Evolutionary conservation across 179 eudicot genomes (phyloP), one percentile per base, ranked within the genome.

Genomic region (Amaranthus tricolor): DNA sequence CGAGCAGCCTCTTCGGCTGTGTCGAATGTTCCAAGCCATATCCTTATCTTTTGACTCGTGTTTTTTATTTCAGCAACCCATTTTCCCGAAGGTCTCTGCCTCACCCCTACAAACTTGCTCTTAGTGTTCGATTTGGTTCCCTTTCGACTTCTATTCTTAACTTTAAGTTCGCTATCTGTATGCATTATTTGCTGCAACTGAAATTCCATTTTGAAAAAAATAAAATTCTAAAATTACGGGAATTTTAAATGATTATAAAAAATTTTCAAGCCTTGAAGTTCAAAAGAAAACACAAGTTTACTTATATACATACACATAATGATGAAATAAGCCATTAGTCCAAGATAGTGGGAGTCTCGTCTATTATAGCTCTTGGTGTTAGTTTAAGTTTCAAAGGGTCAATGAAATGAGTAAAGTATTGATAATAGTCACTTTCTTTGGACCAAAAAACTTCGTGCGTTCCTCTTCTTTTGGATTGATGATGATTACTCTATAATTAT

Each of bases 61-160:
- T 89, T 87, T 74, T 91, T 91, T 48, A 91, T 91, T 79, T 91
- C 97, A 12, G 97, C 97, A 6, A 91, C 94, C 97, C 97, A 91
- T 85, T 85, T 88, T 20, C 97, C 97, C 0, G 92, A 88, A 40
- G 94, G 91, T 76, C 97, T 89, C 73, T 91, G 97, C 81, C 97
- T 84, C 21, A 91, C 97, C 14, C 97, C 97, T 5, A 91, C 82
- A 82, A 86, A 91, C 77, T 88, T 91, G 78, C 70, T 75, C 48
- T 59, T 80, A 20, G 43, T 16, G 0, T 16, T 78, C 9, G 73
- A 24, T 70, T 57, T 77, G 54, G 51, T 77, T 65, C 59, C 72
- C 43, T 62, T 31, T 82, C 19, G 19, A 44, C 61, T 51, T 68
- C 43, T 43, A 14, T 56, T 74, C 55, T 73, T 82, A 68, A 71